A percentile compares a stretch with the other conserved stretches of the same genome.
Conservation (phyloP, 306 rosid genomes). For the Morella rubra region DNA sequence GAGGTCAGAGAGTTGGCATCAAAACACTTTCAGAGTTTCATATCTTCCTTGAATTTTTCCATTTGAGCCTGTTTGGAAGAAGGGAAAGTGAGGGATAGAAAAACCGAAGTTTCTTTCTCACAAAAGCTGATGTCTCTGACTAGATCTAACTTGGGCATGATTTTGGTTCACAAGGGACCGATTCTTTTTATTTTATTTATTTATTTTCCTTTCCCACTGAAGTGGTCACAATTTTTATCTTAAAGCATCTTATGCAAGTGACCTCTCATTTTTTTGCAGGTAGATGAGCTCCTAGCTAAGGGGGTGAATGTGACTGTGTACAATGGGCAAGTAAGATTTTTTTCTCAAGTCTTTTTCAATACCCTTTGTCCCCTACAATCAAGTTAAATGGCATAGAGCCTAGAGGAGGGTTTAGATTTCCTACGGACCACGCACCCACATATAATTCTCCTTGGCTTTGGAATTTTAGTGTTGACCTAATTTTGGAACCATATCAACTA, state of each 20-base stretch:
- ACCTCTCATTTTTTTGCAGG: conserved; percentile 38
- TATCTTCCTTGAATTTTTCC: neutral
- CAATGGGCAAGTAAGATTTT: conserved; percentile 74
- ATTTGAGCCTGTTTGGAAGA: too few relatives aligned
- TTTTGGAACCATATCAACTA: neutral
- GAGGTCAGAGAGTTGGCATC: conserved; percentile 49
- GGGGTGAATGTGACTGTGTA: conserved; percentile 86
- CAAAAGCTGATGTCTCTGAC: too few relatives aligned
- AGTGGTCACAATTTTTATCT: neutral
- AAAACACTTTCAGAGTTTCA: neutral
- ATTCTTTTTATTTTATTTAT: too few relatives aligned
- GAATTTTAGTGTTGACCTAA: too few relatives aligned
- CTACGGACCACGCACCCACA: conserved; percentile 13
- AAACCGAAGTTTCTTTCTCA: too few relatives aligned
- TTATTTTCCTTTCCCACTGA: neutral
- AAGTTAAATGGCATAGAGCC: too few relatives aligned
- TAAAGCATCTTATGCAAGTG: neutral
- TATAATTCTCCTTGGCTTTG: too few relatives aligned
- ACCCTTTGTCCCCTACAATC: too few relatives aligned
- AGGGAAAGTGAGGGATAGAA: too few relatives aligned
- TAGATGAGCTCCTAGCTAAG: conserved; percentile 71
- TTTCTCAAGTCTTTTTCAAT: neutral
- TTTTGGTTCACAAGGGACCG: too few relatives aligned
- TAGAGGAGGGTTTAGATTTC: too few relatives aligned
- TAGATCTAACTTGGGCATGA: too few relatives aligned